Conservation (phyloP, 1,139 yeast species). For the Pichia sp. region DNA sequence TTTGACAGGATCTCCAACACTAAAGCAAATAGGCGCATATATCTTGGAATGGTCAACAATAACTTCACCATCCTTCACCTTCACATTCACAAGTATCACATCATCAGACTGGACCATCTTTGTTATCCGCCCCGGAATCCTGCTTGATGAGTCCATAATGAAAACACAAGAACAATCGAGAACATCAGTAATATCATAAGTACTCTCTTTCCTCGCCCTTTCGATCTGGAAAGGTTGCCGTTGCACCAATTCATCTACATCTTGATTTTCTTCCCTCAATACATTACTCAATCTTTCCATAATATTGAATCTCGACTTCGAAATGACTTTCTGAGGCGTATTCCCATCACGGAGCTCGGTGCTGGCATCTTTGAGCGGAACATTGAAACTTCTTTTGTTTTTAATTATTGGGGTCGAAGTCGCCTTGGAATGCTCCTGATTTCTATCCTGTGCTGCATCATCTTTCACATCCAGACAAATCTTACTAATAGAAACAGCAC, state of each 20-base stretch:
- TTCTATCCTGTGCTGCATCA: background rate
- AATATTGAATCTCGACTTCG: background rate
- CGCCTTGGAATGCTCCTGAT: background rate
- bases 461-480: slow-evolving; percentile 6
- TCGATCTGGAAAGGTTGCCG: background rate
- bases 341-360: background rate
- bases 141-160: background rate
- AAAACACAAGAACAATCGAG: slow-evolving; percentile 7
- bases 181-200: slow-evolving; percentile 4
- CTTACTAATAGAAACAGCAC: slow-evolving; percentile 12
- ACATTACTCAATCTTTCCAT: slow-evolving; percentile 2
- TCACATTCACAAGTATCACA: background rate
- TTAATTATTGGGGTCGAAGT: background rate
- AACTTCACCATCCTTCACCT: slow-evolving; percentile 4
- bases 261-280: background rate
- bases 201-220: background rate
- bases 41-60: slow-evolving; percentile 13
- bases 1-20: slow-evolving; percentile 40
- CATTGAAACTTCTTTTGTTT: background rate
- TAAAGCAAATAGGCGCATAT: slow-evolving; percentile 35
- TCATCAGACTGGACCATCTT: slow-evolving; percentile 2
- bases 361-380: background rate
- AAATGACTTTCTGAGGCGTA: background rate
- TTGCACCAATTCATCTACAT: background rate
- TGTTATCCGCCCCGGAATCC: slow-evolving; percentile 7